Evolutionary conservation across 257 asterid species (phyloP).

Genomic region (Anisodus tanguticus): DNA sequence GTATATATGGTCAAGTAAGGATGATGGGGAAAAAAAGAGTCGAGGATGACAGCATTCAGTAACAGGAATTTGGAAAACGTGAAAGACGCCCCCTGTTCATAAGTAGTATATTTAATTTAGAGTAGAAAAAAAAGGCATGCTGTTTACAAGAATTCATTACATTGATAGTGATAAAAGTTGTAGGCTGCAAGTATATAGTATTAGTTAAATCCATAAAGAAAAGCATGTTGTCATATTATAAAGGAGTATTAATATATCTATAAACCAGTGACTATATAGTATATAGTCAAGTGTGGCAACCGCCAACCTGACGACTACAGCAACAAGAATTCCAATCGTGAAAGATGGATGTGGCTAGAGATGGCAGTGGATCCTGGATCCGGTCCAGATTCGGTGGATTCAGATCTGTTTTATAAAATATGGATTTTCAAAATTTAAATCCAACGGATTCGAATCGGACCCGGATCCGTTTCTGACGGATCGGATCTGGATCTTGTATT

Average conservation of each 20-base stretch:
- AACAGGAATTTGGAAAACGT: background rate
- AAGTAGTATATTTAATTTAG: too few relatives aligned
- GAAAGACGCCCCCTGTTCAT: too few relatives aligned
- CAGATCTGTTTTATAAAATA: too few relatives aligned
- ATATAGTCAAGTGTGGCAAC: slow-evolving; percentile 11
- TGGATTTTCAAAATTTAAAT: too few relatives aligned
- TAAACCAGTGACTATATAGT: background rate
- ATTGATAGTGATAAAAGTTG: too few relatives aligned
- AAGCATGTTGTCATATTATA: background rate
- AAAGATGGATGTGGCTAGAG: background rate
- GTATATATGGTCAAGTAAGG: background rate
- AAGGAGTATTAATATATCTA: background rate
- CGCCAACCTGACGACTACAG: background rate
- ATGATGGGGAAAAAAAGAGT: background rate
- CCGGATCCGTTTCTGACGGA: too few relatives aligned
- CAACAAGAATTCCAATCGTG: background rate
- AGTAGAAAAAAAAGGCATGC: too few relatives aligned
- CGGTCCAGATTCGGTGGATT: too few relatives aligned
- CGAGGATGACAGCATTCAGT: background rate
- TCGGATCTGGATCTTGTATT: too few relatives aligned
- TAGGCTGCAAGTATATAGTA: background rate
- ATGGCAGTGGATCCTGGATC: too few relatives aligned
- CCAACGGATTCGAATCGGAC: too few relatives aligned
- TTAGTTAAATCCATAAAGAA: background rate
- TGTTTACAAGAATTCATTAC: too few relatives aligned